phyloP scores from a whole-genome alignment of 1,284 basidiomycete genomes.

The Tremellales sp. region DNA sequence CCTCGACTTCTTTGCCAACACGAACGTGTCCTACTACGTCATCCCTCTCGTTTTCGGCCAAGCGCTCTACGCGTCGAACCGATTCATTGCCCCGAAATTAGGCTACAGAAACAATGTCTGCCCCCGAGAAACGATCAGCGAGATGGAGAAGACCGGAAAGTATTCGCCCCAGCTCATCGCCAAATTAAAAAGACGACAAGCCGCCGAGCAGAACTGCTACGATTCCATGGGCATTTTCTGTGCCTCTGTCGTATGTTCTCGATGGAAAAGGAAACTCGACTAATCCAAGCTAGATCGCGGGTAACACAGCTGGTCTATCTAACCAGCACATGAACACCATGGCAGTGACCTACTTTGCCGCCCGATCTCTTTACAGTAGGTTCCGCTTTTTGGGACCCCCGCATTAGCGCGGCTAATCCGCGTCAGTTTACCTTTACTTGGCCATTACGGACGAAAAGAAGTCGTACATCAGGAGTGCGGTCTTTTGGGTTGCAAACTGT shows the following conservation, averaged over 20 bases:
- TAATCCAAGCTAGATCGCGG: slow-evolving; percentile 19
- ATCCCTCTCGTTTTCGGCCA: slow-evolving; percentile 34
- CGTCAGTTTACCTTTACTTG: slow-evolving; percentile 31
- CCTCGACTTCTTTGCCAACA: background rate
- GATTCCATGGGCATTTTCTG: slow-evolving; percentile 31
- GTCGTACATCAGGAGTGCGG: slow-evolving; percentile 21
- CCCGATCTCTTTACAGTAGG: slow-evolving; percentile 30
- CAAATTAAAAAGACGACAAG: slow-evolving; percentile 31
- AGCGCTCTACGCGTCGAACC: slow-evolving; percentile 20
- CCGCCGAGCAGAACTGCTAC: slow-evolving; percentile 34
- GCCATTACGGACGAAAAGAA: slow-evolving; percentile 20
- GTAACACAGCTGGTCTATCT: slow-evolving; percentile 32
- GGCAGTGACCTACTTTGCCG: slow-evolving; percentile 26
- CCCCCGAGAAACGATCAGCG: slow-evolving; percentile 23
- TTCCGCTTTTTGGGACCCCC: background rate
- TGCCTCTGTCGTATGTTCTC: slow-evolving; percentile 28
- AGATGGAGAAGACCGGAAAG: slow-evolving; percentile 33
- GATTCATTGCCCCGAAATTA: slow-evolving; percentile 20
- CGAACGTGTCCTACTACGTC: slow-evolving; percentile 35
- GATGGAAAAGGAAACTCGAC: background rate
- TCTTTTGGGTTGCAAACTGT: slow-evolving; percentile 36
- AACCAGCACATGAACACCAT: slow-evolving; percentile 33
- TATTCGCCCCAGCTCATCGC: slow-evolving; percentile 16
- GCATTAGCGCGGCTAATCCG: slow-evolving; percentile 1
- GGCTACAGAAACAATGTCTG: slow-evolving; percentile 30